Conservation (phyloP, 805 yeast species). For the Sugiyamaella valdiviana region DNA sequence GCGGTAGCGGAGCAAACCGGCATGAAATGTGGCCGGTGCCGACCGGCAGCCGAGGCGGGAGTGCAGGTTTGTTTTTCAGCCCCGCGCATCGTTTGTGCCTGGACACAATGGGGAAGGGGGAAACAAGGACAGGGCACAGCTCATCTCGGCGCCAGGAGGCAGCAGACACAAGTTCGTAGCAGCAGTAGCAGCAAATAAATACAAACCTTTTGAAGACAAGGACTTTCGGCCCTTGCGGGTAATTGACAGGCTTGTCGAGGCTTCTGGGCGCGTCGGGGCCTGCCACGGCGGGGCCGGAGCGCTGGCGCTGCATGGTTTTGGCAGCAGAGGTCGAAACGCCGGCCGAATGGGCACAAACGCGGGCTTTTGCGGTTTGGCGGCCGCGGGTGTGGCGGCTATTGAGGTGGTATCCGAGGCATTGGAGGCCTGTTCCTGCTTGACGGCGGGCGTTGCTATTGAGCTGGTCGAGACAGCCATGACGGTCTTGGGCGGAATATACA, state of each 20-base stretch:
- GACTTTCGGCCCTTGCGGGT: slow-evolving; percentile 8
- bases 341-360: slow-evolving; percentile 31
- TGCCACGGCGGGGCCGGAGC: not conserved
- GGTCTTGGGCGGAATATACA: not conserved
- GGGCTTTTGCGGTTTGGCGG: not conserved
- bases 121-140: no score
- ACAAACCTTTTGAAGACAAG: slow-evolving; percentile 3
- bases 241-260: slow-evolving; percentile 1
- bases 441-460: not conserved
- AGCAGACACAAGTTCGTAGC: not conserved
- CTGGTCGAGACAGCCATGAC: not conserved
- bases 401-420: no score
- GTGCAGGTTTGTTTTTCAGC: no score
- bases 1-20: not conserved
- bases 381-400: not conserved
- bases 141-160: not conserved
- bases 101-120: not conserved
- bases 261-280: not conserved
- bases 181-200: not conserved
- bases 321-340: slow-evolving; percentile 32
- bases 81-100: not conserved
- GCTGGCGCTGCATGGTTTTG: slow-evolving; percentile 25
- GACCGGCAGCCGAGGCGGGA: no score
- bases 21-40: no score
- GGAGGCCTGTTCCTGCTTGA: not conserved